Evolutionary conservation across 129 eudicot species (phyloP).

Genomic region (Sambucus nigra): DNA sequence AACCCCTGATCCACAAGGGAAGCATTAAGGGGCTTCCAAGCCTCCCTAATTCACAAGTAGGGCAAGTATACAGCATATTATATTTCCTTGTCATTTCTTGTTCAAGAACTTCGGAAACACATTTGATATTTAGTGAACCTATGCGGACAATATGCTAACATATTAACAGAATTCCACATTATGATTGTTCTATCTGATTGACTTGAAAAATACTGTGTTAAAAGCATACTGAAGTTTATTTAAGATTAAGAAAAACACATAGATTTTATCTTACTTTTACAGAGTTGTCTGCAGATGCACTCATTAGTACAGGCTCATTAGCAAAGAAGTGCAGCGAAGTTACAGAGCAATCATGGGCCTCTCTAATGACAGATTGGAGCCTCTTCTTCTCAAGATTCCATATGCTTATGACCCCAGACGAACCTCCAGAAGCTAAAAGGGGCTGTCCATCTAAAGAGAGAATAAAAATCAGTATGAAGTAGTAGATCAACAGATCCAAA

Average conservation of each 20-base stretch:
- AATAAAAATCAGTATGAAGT: neutral
- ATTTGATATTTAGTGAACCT: neutral
- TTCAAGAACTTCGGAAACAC: neutral
- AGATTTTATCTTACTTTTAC: constrained; percentile 35
- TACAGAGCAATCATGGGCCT: constrained; percentile 78
- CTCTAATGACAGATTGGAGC: constrained; percentile 75
- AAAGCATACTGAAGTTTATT: neutral
- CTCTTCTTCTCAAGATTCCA: constrained; percentile 96
- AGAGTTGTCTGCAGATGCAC: constrained; percentile 89
- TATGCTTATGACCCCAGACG: constrained; percentile 88
- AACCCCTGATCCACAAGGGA: no score
- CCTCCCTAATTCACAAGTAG: no score
- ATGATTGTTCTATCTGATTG: neutral
- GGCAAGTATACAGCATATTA: neutral
- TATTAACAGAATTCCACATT: neutral
- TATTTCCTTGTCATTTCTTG: neutral
- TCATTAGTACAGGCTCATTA: constrained; percentile 89
- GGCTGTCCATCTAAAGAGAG: constrained; percentile 70
- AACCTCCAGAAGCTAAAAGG: constrained; percentile 96
- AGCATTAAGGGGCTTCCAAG: no score
- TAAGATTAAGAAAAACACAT: neutral
- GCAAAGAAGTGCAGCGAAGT: constrained; percentile 80
- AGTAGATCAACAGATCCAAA: neutral
- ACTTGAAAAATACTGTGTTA: neutral
- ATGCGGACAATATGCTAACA: neutral